These are phyloP conservation scores for Acanthochlamys bracteata DNA, from an alignment of 106 monocot genomes.

Conservation along the genomic window DNA sequence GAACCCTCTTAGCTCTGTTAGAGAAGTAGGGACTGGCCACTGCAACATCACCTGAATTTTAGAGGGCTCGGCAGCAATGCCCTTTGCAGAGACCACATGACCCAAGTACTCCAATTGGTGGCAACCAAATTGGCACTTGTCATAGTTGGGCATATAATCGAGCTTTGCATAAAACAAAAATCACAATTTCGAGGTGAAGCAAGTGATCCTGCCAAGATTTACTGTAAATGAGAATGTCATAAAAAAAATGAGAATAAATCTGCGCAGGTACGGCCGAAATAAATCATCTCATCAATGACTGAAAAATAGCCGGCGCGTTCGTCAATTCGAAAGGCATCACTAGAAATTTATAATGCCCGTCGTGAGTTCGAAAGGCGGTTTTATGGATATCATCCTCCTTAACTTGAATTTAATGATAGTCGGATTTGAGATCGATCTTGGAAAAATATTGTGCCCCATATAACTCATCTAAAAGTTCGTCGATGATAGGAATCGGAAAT, in stretches of 20 bases:
- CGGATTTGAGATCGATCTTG: slow-evolving; percentile 6
- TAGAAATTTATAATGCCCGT: slow-evolving; percentile 3
- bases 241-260: slow-evolving; percentile 3
- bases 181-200: not conserved
- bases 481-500: slow-evolving; percentile 12
- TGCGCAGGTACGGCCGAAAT: not conserved
- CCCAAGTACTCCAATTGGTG: not conserved
- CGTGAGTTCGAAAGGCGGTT: not conserved
- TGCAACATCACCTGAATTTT: not conserved
- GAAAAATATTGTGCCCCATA: not conserved
- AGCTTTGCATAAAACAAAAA: not conserved
- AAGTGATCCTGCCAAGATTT: not conserved
- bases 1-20: not conserved
- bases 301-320: not conserved
- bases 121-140: not conserved
- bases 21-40: not conserved
- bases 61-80: not conserved
- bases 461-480: slow-evolving; percentile 16
- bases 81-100: not conserved
- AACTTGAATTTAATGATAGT: slow-evolving; percentile 13
- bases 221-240: slow-evolving; percentile 7
- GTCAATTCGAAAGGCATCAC: slow-evolving; percentile 5
- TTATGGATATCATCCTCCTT: not conserved
- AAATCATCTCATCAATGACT: not conserved
- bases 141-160: not conserved